Percentiles rank a stretch among this genome's conserved stretches.
Conservation (phyloP, 78 protist species). For the Dictyostelium brefeldianum region DNA sequence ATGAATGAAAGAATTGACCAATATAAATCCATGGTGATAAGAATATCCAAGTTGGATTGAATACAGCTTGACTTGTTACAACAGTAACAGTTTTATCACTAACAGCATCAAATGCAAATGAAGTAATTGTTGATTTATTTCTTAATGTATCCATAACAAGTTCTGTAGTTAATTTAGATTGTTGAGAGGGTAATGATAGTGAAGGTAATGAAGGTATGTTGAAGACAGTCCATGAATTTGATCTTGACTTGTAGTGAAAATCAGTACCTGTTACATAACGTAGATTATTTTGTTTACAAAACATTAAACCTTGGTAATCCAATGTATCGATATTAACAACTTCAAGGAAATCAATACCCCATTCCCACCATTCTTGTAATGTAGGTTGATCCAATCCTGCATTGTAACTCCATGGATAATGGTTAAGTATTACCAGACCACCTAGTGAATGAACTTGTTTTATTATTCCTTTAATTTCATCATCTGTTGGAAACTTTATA, state of each 20-base stretch:
- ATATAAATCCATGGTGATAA: conserved; percentile 50
- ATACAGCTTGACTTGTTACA: neutral
- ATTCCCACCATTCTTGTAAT: neutral
- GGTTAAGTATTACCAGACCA: conserved; percentile 49
- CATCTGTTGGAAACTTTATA: conserved; percentile 36
- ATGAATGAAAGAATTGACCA: conserved; percentile 61
- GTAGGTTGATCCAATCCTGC: conserved; percentile 33
- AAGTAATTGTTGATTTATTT: neutral
- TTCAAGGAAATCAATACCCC: conserved; percentile 54
- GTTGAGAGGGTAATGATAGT: neutral
- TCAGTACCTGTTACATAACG: conserved; percentile 31
- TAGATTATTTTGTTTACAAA: conserved; percentile 4
- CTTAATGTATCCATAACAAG: neutral
- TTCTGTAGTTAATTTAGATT: neutral
- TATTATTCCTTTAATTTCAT: conserved; percentile 28
- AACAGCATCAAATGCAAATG: conserved; percentile 13
- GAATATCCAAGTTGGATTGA: conserved; percentile 8
- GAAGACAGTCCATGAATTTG: conserved; percentile 29
- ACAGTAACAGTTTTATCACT: neutral
- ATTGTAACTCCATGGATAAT: conserved; percentile 58
- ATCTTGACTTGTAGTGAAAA: conserved; percentile 3
- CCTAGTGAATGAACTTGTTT: conserved; percentile 31
- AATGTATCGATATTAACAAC: conserved; percentile 14
- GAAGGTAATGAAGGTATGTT: neutral
- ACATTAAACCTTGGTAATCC: conserved; percentile 17